Base-by-base conservation (phyloP, 2,329 filamentous ascomycete genomes). In the Saccharata proteae region DNA sequence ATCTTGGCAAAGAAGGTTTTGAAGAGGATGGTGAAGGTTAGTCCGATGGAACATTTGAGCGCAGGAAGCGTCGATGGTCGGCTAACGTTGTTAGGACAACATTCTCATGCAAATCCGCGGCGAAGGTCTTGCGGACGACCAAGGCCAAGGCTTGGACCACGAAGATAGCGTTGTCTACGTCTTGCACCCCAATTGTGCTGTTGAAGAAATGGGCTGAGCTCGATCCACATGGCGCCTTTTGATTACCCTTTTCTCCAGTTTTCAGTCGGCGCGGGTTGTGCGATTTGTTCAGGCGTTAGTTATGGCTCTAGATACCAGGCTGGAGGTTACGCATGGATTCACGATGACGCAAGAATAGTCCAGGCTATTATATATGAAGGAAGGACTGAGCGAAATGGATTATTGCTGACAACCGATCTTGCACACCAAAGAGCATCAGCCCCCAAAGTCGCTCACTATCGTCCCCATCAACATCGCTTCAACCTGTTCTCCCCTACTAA, bases 11-110 rank as follows among this genome's bases (percentile, higher is more conserved):
- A 65, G 51, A 90, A 93, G 70, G 88, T 98, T 32, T 60, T 98
- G 44, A 93, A 82, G 69, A 79, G 83, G 57, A 92, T 96, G 79
- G 80, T 94, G 50, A 94, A 90, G 77, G 85, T 90, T 64, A 49
- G 73, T 60, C 26, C 34, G 13, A 40, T 26, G 26, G 21, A 11
- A 22, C 17, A 16, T 35, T 13, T 23, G 6, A 36, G 32, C n/a
- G 38, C 3, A 9, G 16, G 34, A 4, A 17, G 21, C 16, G 17
- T 22, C 8, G 17, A 20, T 10, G 4, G 10, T 15, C 15, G 25
- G 26, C 45, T 53, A 44, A 54, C 29, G 9, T 28, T 4, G 23
- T 10, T 19, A 69, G 70, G 74, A 77, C 45, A 69, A 71, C 43
- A 68, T 74, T 12, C 53, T 74, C 29, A 66, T 71, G 57, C 63